These are phyloP conservation scores for Aspergillus neotritici DNA, from an alignment of 2,329 filamentous ascomycete genomes.

Conservation along the genomic window DNA sequence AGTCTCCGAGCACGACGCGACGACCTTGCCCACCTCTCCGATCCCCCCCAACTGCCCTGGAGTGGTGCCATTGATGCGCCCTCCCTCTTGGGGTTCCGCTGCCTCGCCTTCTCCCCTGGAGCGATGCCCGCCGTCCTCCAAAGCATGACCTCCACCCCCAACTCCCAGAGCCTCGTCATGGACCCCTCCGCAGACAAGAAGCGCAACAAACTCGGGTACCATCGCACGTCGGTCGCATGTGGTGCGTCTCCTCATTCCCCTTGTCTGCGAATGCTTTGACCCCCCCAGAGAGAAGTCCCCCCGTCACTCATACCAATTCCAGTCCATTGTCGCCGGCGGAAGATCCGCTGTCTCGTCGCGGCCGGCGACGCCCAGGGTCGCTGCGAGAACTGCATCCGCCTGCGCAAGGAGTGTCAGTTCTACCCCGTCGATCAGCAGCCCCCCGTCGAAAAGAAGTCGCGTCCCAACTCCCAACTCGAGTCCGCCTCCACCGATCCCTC, in stretches of 20 bases:
- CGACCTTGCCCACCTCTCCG: neutral
- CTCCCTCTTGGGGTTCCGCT: slow-evolving; percentile 14
- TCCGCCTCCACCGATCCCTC: slow-evolving; percentile 42
- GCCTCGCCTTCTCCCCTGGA: slow-evolving; percentile 22
- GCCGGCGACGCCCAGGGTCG: slow-evolving; percentile 66
- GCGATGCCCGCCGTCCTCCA: slow-evolving; percentile 37
- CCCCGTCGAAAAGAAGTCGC: slow-evolving; percentile 45
- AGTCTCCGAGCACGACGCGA: neutral
- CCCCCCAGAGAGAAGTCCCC: too few relatives aligned
- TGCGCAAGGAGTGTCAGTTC: slow-evolving; percentile 94
- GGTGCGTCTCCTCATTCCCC: slow-evolving; percentile 57
- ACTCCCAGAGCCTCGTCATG: slow-evolving; percentile 31
- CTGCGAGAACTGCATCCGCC: slow-evolving; percentile 85
- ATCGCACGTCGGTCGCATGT: slow-evolving; percentile 90
- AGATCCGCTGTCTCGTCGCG: slow-evolving; percentile 83
- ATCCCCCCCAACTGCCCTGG: neutral
- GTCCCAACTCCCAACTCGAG: slow-evolving; percentile 42
- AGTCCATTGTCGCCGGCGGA: slow-evolving; percentile 89
- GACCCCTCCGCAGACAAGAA: slow-evolving; percentile 55
- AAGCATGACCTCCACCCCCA: slow-evolving; percentile 29
- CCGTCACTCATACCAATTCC: slow-evolving; percentile 8
- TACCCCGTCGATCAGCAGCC: slow-evolving; percentile 77
- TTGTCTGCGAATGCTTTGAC: neutral
- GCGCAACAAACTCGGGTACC: slow-evolving; percentile 91
- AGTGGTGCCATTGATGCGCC: slow-evolving; percentile 23